Evolutionary conservation across 768 basidiomycete species (phyloP).

Genomic region (Hericium rajendrae): DNA sequence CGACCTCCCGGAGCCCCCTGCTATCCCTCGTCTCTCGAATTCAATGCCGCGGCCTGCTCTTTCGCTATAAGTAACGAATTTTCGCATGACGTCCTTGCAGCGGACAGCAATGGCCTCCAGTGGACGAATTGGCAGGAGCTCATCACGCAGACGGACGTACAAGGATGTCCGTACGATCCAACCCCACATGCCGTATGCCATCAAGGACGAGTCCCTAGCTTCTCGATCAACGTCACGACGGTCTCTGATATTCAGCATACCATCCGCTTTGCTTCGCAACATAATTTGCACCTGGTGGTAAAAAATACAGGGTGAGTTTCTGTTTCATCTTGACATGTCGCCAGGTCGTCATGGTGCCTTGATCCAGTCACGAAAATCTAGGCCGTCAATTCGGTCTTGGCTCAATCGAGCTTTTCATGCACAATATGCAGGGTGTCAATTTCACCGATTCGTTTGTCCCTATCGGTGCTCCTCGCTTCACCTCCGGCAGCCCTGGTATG

Average conservation of each 20-base stretch:
- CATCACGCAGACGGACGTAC: neutral
- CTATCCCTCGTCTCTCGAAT: neutral
- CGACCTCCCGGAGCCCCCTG: neutral
- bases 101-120: neutral
- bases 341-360: neutral
- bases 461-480: conserved; percentile 16
- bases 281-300: conserved; percentile 29
- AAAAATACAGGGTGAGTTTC: conserved; percentile 17
- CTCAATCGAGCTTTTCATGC: neutral
- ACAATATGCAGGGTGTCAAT: neutral
- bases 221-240: neutral
- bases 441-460: neutral
- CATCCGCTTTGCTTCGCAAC: conserved; percentile 26
- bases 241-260: conserved; percentile 24
- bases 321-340: neutral
- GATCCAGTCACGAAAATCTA: neutral
- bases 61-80: neutral
- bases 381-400: neutral
- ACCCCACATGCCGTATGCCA: neutral
- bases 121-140: neutral
- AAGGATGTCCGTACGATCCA: neutral
- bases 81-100: neutral
- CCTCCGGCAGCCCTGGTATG: neutral
- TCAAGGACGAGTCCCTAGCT: neutral
- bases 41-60: neutral